Percentiles rank a stretch among this genome's conserved stretches.
These are phyloP conservation scores for Puccinia coronata DNA, from an alignment of 1,284 basidiomycete genomes.

Conservation along the genomic window DNA sequence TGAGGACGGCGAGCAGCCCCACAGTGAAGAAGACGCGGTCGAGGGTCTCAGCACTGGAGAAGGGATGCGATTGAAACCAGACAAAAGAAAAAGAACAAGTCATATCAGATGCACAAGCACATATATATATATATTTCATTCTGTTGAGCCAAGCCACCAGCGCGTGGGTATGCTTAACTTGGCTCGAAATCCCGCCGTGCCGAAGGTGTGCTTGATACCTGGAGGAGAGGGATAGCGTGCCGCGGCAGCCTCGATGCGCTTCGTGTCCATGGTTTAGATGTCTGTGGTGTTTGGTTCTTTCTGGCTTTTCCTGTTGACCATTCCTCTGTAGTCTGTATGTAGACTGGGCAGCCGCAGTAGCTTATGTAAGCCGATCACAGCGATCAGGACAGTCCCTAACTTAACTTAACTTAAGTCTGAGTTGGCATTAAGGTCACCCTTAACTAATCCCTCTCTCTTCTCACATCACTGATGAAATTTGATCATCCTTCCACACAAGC, in stretches of 20 bases:
- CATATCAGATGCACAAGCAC: no score
- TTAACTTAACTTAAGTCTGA: no score
- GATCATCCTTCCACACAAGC: no score
- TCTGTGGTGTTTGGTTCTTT: neutral
- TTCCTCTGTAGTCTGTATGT: no score
- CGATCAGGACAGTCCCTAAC: no score
- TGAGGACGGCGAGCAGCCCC: conserved; percentile 82
- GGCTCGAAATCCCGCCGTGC: conserved; percentile 92
- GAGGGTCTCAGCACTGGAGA: conserved; percentile 71
- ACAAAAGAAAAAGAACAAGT: neutral
- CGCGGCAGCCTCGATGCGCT: conserved; percentile 56
- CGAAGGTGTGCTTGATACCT: conserved; percentile 72
- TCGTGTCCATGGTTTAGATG: conserved; percentile 26
- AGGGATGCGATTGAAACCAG: neutral
- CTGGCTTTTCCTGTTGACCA: neutral
- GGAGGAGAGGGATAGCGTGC: conserved; percentile 62
- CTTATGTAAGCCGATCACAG: no score
- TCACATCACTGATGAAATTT: no score
- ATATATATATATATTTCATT: no score
- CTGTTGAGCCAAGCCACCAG: no score
- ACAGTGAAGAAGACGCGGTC: conserved; percentile 91
- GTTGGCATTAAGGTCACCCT: no score
- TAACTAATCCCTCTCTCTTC: no score
- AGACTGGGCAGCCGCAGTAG: no score
- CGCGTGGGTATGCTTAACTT: conserved; percentile 70